A percentile compares a stretch with the other conserved stretches of the same genome.
Conservation (phyloP, 1,139 yeast species). For the Candida gigantensis region DNA sequence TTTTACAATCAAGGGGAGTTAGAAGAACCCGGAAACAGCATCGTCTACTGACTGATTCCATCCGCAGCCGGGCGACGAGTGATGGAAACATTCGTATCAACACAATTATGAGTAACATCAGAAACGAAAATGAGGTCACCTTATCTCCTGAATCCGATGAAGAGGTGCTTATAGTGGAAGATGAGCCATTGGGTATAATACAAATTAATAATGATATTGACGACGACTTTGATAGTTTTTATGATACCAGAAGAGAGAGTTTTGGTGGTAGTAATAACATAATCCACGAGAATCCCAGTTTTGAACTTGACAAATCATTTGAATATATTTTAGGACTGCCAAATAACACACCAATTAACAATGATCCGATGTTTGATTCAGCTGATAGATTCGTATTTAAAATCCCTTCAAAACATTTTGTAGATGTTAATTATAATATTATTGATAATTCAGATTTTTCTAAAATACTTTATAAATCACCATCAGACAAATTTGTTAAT, state of each 20-base stretch:
- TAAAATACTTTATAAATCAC: conserved; percentile 28
- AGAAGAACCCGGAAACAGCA: not conserved
- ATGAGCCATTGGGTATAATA: conserved; percentile 8
- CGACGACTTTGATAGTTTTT: too few species aligned
- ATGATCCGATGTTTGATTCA: too few species aligned
- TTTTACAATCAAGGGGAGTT: conserved; percentile 4
- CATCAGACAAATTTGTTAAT: conserved; percentile 34
- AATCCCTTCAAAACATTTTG: conserved; percentile 9
- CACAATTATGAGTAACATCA: conserved; percentile 7
- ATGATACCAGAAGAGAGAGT: conserved; percentile 26
- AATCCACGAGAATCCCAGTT: conserved; percentile 4
- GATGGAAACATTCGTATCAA: conserved; percentile 12
- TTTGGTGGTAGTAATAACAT: conserved; percentile 13
- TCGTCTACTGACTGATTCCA: conserved; percentile 3
- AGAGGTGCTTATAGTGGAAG: conserved; percentile 5
- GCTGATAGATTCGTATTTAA: conserved; percentile 5
- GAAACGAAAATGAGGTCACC: conserved; percentile 13
- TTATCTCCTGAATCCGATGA: conserved; percentile 3
- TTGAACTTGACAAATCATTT: conserved; percentile 8
- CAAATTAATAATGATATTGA: conserved; percentile 10
- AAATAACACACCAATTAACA: not conserved
- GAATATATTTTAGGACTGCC: conserved; percentile 6
- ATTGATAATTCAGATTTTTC: conserved; percentile 23
- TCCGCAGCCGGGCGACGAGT: conserved; percentile 11
- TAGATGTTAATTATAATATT: conserved; percentile 18